A percentile compares a stretch with the other conserved stretches of the same genome.
These are phyloP conservation scores for Leishmania guyanensis DNA, from an alignment of 208 protist genomes.

Conservation along the genomic window DNA sequence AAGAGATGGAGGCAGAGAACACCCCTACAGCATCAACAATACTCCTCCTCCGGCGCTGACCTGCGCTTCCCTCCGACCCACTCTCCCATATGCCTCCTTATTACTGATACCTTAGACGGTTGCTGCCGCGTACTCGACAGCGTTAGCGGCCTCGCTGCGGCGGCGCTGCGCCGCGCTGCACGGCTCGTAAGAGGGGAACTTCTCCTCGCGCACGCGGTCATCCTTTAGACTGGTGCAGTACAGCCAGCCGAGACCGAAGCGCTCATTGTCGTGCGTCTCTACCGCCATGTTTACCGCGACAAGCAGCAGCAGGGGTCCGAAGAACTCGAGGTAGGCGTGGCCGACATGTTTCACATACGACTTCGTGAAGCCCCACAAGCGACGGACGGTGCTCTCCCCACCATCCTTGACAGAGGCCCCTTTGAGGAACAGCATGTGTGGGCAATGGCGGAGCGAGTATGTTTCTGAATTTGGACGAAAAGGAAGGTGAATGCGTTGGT, in stretches of 20 bases:
- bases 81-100: background rate
- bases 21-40: background rate
- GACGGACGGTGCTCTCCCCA: slow-evolving; percentile 12
- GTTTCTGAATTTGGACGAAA: slow-evolving; percentile 1
- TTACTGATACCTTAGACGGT: slow-evolving; percentile 37
- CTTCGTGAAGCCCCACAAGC: slow-evolving; percentile 54
- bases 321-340: slow-evolving; percentile 51
- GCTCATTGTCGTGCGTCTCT: slow-evolving; percentile 68
- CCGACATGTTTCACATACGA: slow-evolving; percentile 53
- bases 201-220: slow-evolving; percentile 69
- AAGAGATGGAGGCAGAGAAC: background rate
- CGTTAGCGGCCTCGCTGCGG: slow-evolving; percentile 65
- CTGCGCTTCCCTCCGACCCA: background rate
- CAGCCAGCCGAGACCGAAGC: slow-evolving; percentile 81
- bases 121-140: slow-evolving; percentile 59
- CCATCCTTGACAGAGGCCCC: slow-evolving; percentile 14
- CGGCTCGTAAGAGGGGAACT: slow-evolving; percentile 82
- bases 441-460: background rate
- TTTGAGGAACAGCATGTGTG: slow-evolving; percentile 25
- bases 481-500: background rate
- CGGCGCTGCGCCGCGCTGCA: slow-evolving; percentile 61
- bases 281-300: slow-evolving; percentile 57
- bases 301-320: slow-evolving; percentile 52
- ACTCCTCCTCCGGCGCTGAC: background rate
- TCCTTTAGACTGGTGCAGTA: slow-evolving; percentile 61